Percentiles rank a stretch among this genome's conserved stretches.
phyloP scores from a whole-genome alignment of 106 monocot genomes.

The Ottelia alismoides region DNA sequence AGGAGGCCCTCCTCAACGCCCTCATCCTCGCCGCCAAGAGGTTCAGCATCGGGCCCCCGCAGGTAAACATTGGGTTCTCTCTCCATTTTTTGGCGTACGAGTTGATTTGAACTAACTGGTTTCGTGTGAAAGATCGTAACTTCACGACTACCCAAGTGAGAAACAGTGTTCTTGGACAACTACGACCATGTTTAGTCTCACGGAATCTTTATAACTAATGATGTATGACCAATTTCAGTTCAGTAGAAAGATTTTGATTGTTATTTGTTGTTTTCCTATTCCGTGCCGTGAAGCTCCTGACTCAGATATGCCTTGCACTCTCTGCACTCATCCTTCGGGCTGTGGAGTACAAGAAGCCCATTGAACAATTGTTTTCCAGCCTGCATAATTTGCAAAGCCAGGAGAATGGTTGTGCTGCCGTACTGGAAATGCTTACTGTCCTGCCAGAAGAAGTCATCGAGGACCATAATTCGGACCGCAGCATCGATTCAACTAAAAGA shows the following conservation, averaged over 20 bases:
- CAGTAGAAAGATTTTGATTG: neutral
- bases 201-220: too few species aligned
- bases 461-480: conserved; percentile 46
- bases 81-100: neutral
- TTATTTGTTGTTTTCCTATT: neutral
- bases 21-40: conserved; percentile 57
- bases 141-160: too few species aligned
- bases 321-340: conserved; percentile 63
- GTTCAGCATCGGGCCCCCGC: conserved; percentile 68
- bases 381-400: conserved; percentile 57
- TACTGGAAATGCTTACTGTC: conserved; percentile 90
- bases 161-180: too few species aligned
- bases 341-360: conserved; percentile 60
- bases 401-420: conserved; percentile 63
- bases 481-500: conserved; percentile 36
- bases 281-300: conserved; percentile 83
- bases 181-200: too few species aligned
- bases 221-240: too few species aligned
- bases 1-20: conserved; percentile 65
- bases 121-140: too few species aligned
- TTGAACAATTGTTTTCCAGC: conserved; percentile 74
- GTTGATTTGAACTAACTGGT: too few species aligned
- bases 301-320: conserved; percentile 90
- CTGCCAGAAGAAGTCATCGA: conserved; percentile 83
- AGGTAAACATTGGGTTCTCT: conserved; percentile 15